phyloP scores from a whole-genome alignment of 352 stramenopile species.

The Phytophthora meadii region DNA sequence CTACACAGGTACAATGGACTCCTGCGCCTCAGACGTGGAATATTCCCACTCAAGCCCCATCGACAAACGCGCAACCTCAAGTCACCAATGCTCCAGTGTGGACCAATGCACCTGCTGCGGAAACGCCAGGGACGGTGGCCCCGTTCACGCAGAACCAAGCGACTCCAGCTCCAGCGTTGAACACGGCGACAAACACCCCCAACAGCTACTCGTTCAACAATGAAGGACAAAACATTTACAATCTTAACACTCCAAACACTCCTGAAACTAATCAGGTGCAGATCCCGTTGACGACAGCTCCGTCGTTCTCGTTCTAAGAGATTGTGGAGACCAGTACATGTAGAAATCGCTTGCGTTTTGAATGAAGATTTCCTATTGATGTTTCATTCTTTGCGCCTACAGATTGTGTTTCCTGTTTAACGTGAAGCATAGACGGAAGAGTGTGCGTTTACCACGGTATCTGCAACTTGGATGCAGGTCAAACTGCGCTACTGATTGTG shows the following conservation, averaged over 20 bases:
- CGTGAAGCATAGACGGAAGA: not conserved
- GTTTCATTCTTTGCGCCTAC: not conserved
- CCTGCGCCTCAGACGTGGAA: not conserved
- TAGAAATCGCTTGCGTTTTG: not conserved
- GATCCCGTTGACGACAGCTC: not conserved
- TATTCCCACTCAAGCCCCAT: not conserved
- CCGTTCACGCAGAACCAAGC: not conserved
- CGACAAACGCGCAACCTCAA: not conserved
- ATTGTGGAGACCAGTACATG: not conserved
- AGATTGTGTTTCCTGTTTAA: not conserved
- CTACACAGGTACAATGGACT: not conserved
- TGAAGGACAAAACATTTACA: not conserved
- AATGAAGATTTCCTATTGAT: not conserved
- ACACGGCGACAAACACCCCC: not conserved
- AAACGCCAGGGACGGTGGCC: not conserved
- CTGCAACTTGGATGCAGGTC: not conserved
- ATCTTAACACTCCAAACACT: not conserved
- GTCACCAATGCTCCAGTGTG: not conserved
- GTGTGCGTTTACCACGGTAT: no score
- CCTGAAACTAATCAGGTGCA: not conserved
- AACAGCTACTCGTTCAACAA: conserved; percentile 1
- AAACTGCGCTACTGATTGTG: not conserved
- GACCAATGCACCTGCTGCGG: not conserved
- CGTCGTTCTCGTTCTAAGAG: not conserved
- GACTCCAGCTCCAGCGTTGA: not conserved